A percentile compares a stretch with the other conserved stretches of the same genome.
Conservation (phyloP, 176 grass and related monocot species). For the Aechmea fasciata region DNA sequence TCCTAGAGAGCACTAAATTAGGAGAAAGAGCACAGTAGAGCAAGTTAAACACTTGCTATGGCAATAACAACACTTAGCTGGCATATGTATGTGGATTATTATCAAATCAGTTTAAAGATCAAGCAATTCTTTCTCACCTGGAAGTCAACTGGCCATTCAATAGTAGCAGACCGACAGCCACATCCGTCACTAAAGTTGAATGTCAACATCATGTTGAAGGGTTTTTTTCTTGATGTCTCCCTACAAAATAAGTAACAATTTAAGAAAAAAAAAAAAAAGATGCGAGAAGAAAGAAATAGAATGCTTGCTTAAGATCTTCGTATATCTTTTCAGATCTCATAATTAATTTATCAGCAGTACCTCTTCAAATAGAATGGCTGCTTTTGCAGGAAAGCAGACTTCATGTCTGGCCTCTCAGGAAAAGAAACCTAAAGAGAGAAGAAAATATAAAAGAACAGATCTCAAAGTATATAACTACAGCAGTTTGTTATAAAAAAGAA, state of each 20-base stretch:
- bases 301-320: too few relatives aligned
- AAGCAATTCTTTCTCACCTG: constrained; percentile 34
- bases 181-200: constrained; percentile 86
- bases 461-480: constrained; percentile 1
- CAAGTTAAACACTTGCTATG: not conserved
- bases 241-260: constrained; percentile 45
- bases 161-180: constrained; percentile 41
- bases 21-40: not conserved
- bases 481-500: not conserved
- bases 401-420: constrained; percentile 79
- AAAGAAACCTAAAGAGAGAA: constrained; percentile 56
- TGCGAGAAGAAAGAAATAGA: constrained; percentile 8
- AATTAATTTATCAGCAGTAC: constrained; percentile 7
- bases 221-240: constrained; percentile 61
- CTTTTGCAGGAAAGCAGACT: constrained; percentile 53
- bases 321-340: too few relatives aligned
- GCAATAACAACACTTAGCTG: not conserved
- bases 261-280: constrained; percentile 7
- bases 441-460: constrained; percentile 4
- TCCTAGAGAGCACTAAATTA: not conserved
- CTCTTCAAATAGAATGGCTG: constrained; percentile 93
- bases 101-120: constrained; percentile 12
- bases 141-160: constrained; percentile 81
- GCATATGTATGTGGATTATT: not conserved
- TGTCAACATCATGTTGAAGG: constrained; percentile 68